These are phyloP conservation scores for Metarhizium robertsii DNA, from an alignment of 2,329 filamentous ascomycete species.

Conservation along the genomic window DNA sequence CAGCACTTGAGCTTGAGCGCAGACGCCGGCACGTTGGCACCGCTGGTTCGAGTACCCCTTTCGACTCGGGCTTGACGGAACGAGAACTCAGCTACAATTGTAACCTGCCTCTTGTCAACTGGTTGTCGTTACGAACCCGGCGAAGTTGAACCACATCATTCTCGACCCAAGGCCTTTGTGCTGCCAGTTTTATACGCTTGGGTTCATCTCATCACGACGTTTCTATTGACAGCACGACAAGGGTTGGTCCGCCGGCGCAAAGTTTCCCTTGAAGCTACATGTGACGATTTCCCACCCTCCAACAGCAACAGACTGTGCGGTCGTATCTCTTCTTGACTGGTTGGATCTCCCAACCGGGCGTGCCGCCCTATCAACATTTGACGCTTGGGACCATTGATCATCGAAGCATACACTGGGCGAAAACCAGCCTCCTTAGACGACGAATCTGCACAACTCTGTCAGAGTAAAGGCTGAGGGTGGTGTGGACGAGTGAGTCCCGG, in stretches of 20 bases:
- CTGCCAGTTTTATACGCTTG: background rate
- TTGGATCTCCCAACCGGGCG: background rate
- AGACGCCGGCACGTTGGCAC: no score
- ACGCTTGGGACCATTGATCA: background rate
- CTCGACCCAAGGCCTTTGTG: background rate
- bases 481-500: background rate
- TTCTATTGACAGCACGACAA: background rate
- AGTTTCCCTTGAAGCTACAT: background rate
- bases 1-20: background rate
- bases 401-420: background rate
- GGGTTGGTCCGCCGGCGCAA: background rate
- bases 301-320: background rate
- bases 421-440: background rate
- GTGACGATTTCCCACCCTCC: background rate
- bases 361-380: background rate
- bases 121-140: background rate
- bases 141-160: background rate
- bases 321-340: background rate
- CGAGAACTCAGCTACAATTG: background rate
- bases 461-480: background rate
- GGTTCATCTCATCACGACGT: background rate
- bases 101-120: background rate
- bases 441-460: background rate
- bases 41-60: background rate
- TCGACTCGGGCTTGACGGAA: background rate